phyloP scores from a whole-genome alignment of 768 basidiomycete species.

The Termitomyces titanicus region DNA sequence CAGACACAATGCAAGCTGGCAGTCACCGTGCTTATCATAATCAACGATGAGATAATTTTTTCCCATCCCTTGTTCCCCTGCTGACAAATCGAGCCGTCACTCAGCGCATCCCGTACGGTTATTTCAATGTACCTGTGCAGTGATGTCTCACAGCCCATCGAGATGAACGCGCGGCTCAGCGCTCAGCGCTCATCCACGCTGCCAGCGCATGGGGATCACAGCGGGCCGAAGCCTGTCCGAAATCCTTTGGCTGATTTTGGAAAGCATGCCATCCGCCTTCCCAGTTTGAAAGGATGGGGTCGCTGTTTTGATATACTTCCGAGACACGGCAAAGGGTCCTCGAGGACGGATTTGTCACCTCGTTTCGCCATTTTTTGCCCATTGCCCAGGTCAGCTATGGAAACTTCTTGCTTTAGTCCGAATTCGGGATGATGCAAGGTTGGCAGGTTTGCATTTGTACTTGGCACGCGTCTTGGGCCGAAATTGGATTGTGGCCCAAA shows the following conservation, averaged over 20 bases:
- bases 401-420: conserved; percentile 10
- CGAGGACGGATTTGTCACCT: neutral
- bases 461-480: conserved; percentile 7
- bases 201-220: conserved; percentile 16
- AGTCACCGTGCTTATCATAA: conserved; percentile 15
- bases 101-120: conserved; percentile 1
- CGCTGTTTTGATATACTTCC: conserved; percentile 1
- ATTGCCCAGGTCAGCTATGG: conserved; percentile 4
- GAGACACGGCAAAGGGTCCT: neutral
- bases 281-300: conserved; percentile 8
- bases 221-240: conserved; percentile 17
- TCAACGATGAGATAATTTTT: conserved; percentile 23
- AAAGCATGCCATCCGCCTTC: conserved; percentile 7
- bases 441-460: conserved; percentile 9
- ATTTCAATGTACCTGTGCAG: too few relatives aligned
- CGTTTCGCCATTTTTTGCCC: neutral
- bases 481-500: conserved; percentile 9
- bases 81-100: conserved; percentile 3
- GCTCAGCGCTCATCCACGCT: conserved; percentile 10
- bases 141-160: too few relatives aligned
- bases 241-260: conserved; percentile 4
- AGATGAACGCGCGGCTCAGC: conserved; percentile 10
- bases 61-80: conserved; percentile 9
- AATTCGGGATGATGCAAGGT: conserved; percentile 12
- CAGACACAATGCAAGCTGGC: conserved; percentile 8